A percentile compares a stretch with the other conserved stretches of the same genome.
Evolutionary conservation across 2,329 filamentous ascomycete genomes (phyloP).

Genomic region (Sarocladium brachiariae): DNA sequence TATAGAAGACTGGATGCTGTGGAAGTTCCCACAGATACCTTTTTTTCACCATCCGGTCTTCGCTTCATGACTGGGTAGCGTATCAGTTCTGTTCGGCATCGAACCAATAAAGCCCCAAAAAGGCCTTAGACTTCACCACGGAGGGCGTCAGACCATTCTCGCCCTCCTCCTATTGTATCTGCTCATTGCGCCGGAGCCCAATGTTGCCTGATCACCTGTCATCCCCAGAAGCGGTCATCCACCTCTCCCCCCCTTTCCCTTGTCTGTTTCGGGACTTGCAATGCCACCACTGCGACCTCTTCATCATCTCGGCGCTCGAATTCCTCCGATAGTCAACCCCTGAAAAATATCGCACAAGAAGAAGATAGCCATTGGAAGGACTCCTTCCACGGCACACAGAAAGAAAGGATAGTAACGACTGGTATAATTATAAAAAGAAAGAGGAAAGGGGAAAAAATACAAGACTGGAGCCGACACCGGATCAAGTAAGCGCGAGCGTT

Average conservation of each 20-base stretch:
- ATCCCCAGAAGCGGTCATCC: neutral
- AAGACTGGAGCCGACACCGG: neutral
- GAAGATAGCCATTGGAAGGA: neutral
- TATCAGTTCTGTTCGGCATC: too few relatives aligned
- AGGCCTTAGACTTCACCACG: neutral
- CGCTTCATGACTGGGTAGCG: too few relatives aligned
- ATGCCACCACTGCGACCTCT: too few relatives aligned
- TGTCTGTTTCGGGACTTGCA: too few relatives aligned
- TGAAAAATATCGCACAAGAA: neutral
- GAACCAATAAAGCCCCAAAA: neutral
- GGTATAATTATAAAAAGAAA: neutral
- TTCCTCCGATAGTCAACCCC: neutral
- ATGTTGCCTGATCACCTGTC: too few relatives aligned
- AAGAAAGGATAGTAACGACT: neutral
- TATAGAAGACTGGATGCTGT: too few relatives aligned
- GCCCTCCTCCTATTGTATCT: neutral
- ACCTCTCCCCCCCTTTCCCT: neutral
- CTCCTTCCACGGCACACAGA: neutral
- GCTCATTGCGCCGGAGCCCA: too few relatives aligned
- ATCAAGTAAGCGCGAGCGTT: neutral
- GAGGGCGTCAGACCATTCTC: conserved; percentile 4
- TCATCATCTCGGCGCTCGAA: neutral
- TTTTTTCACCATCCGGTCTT: too few relatives aligned
- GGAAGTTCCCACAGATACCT: too few relatives aligned
- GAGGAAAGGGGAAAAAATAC: too few relatives aligned